These are phyloP conservation scores for Aspergillus funiculosus DNA, from an alignment of 495 filamentous ascomycete genomes.

Conservation along the genomic window DNA sequence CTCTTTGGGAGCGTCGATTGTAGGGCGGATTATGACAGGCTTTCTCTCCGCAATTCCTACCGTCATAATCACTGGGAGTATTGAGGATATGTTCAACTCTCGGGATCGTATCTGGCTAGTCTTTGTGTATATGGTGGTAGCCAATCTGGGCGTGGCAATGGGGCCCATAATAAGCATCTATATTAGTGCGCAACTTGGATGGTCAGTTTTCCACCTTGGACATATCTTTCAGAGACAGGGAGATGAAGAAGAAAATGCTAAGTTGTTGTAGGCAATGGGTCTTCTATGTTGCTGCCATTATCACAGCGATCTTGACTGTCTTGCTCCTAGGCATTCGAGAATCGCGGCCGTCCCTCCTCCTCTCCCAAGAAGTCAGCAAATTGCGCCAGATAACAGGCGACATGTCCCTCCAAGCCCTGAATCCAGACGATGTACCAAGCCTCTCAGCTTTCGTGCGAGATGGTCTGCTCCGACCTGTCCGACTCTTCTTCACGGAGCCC, in stretches of 20 bases:
- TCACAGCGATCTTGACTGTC: slow-evolving; percentile 10
- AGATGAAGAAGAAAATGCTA: slow-evolving; percentile 25
- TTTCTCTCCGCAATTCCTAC: slow-evolving; percentile 43
- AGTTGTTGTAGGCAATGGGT: slow-evolving; percentile 32
- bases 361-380: slow-evolving; percentile 21
- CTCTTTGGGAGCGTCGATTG: slow-evolving; percentile 23
- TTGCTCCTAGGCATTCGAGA: slow-evolving; percentile 26
- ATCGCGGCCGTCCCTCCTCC: slow-evolving; percentile 30
- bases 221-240: no score
- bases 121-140: slow-evolving; percentile 34
- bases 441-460: slow-evolving; percentile 24
- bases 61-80: slow-evolving; percentile 40
- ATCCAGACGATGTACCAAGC: slow-evolving; percentile 30
- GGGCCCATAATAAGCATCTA: slow-evolving; percentile 43
- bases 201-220: slow-evolving; percentile 22
- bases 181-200: slow-evolving; percentile 29
- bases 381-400: slow-evolving; percentile 24
- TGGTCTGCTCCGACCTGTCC: slow-evolving; percentile 31
- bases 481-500: slow-evolving; percentile 40
- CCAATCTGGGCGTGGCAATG: slow-evolving; percentile 35
- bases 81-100: slow-evolving; percentile 46
- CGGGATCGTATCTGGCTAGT: slow-evolving; percentile 42
- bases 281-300: slow-evolving; percentile 25
- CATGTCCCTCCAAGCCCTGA: slow-evolving; percentile 20
- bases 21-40: slow-evolving; percentile 38